These are phyloP conservation scores for Dentipellis sp. DNA, from an alignment of 768 basidiomycete species.

Conservation along the genomic window DNA sequence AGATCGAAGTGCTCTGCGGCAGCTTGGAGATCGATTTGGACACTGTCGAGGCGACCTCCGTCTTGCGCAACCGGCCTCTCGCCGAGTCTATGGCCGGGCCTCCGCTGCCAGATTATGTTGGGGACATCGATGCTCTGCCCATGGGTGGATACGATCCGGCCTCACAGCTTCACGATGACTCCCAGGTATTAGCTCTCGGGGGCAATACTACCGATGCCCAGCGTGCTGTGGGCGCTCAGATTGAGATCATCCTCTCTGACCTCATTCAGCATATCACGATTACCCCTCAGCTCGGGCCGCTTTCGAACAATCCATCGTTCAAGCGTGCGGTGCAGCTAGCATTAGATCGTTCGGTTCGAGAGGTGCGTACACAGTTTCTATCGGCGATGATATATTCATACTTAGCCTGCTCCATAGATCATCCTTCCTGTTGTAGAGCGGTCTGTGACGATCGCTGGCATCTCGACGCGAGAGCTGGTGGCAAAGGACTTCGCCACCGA, in stretches of 20 bases:
- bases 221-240: constrained; percentile 63
- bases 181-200: constrained; percentile 55
- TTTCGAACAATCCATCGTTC: constrained; percentile 73
- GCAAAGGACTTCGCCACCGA: constrained; percentile 96
- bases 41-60: constrained; percentile 71
- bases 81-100: constrained; percentile 48
- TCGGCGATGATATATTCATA: background rate
- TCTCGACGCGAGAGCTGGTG: constrained; percentile 92
- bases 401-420: constrained; percentile 40
- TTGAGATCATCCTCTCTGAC: constrained; percentile 68
- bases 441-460: constrained; percentile 96
- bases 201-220: constrained; percentile 55
- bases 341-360: constrained; percentile 89
- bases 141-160: constrained; percentile 61
- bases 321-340: constrained; percentile 87
- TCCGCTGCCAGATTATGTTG: constrained; percentile 68
- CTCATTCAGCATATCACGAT: constrained; percentile 70
- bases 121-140: constrained; percentile 71
- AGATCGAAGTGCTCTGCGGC: constrained; percentile 96
- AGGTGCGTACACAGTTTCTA: constrained; percentile 40
- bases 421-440: constrained; percentile 96
- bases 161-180: constrained; percentile 39
- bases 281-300: constrained; percentile 63
- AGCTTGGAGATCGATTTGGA: constrained; percentile 82
- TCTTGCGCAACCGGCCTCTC: constrained; percentile 71